phyloP scores from a whole-genome alignment of 768 basidiomycete species.

The Boletus reticulatus region DNA sequence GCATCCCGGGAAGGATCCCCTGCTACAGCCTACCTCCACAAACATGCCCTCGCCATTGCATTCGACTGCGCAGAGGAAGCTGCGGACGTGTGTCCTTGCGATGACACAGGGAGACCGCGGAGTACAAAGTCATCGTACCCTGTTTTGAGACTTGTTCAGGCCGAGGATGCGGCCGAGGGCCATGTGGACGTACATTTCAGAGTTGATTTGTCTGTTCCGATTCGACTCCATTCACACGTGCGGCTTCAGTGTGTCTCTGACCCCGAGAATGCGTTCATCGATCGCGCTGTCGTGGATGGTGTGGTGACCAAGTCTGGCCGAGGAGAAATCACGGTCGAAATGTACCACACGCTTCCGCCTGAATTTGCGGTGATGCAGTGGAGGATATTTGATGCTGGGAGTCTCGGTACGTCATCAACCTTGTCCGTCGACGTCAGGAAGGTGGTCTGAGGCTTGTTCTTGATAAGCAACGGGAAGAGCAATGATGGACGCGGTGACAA shows the following conservation, averaged over 20 bases:
- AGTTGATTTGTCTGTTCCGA: slow-evolving; percentile 47
- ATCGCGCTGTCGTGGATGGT: slow-evolving; percentile 52
- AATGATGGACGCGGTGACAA: slow-evolving; percentile 61
- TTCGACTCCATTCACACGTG: slow-evolving; percentile 65
- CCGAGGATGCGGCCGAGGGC: slow-evolving; percentile 27
- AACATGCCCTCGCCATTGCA: slow-evolving; percentile 53
- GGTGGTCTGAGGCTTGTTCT: neutral
- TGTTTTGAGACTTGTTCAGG: slow-evolving; percentile 17
- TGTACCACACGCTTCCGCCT: slow-evolving; percentile 59
- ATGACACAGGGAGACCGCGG: slow-evolving; percentile 54
- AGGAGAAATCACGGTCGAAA: slow-evolving; percentile 53
- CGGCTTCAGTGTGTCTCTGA: slow-evolving; percentile 58
- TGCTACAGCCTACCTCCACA: slow-evolving; percentile 46
- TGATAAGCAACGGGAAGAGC: slow-evolving; percentile 55
- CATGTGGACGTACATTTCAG: slow-evolving; percentile 53
- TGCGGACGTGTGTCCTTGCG: slow-evolving; percentile 62
- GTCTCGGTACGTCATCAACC: slow-evolving; percentile 42
- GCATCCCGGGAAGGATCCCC: slow-evolving; percentile 20
- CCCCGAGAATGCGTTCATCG: slow-evolving; percentile 47
- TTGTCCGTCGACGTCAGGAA: neutral
- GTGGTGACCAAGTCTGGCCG: slow-evolving; percentile 51
- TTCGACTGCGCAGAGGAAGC: slow-evolving; percentile 70
- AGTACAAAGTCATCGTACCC: slow-evolving; percentile 39
- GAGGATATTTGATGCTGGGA: slow-evolving; percentile 63
- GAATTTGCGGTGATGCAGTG: slow-evolving; percentile 60